A percentile compares a stretch with the other conserved stretches of the same genome.
These are phyloP conservation scores for Dovyalis caffra DNA, from an alignment of 345 rosid species.

Conservation along the genomic window DNA sequence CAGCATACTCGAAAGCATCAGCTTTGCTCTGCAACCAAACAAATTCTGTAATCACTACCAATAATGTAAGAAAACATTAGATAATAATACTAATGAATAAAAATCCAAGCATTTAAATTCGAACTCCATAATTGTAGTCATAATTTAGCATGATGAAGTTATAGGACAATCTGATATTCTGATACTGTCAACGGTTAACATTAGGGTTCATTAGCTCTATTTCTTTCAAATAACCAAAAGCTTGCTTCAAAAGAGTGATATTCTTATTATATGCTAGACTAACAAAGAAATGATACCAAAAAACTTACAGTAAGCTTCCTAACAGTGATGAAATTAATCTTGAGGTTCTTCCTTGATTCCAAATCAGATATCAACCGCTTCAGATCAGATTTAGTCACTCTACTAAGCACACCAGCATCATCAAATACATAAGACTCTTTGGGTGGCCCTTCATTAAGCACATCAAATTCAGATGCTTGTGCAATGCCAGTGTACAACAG, in stretches of 20 bases:
- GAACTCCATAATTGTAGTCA: too few relatives aligned
- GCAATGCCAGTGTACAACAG: conserved; percentile 51
- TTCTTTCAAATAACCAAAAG: not conserved
- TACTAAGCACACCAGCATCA: conserved; percentile 94
- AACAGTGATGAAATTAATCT: conserved; percentile 75
- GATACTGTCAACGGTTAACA: too few relatives aligned
- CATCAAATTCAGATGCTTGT: conserved; percentile 84
- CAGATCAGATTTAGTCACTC: conserved; percentile 77
- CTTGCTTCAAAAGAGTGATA: not conserved
- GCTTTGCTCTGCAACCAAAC: conserved; percentile 82
- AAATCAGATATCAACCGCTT: conserved; percentile 82
- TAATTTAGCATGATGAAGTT: too few relatives aligned
- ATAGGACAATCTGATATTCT: too few relatives aligned
- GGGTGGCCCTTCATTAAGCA: conserved; percentile 83
- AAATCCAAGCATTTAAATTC: too few relatives aligned
- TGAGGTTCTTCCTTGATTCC: conserved; percentile 81
- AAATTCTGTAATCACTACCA: conserved; percentile 10
- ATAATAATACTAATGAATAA: too few relatives aligned
- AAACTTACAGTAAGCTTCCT: conserved; percentile 85
- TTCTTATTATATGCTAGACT: not conserved
- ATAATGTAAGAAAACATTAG: too few relatives aligned
- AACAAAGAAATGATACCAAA: not conserved
- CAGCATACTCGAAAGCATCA: conserved; percentile 99
- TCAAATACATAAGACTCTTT: conserved; percentile 76
- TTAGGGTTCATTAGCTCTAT: too few relatives aligned